Conservation (phyloP, 2,329 filamentous ascomycete genomes). For the Chrysoporthe cubensis region DNA sequence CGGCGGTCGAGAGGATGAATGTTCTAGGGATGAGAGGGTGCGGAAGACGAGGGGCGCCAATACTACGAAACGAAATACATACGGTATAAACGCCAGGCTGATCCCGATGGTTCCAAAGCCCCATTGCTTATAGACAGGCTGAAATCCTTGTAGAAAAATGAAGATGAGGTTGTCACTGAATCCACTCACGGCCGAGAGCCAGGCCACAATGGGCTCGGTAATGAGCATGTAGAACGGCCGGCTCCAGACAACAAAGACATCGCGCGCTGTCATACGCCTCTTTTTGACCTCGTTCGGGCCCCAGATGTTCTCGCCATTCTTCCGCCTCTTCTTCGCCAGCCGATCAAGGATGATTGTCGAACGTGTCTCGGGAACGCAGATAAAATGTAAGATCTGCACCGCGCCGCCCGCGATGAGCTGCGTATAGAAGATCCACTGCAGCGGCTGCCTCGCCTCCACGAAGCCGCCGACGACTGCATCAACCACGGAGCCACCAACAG, state of each 20-base stretch:
- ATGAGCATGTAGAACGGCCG: constrained; percentile 74
- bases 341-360: constrained; percentile 60
- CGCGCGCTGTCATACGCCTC: constrained; percentile 40
- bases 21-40: neutral
- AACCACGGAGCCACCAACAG: constrained; percentile 57
- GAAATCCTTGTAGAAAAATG: constrained; percentile 75
- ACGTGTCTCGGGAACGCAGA: constrained; percentile 60
- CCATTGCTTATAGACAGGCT: constrained; percentile 72
- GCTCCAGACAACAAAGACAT: constrained; percentile 54
- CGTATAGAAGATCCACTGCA: constrained; percentile 66
- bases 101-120: constrained; percentile 37
- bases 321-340: constrained; percentile 59
- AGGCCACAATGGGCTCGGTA: constrained; percentile 74
- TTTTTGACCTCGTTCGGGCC: constrained; percentile 49
- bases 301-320: constrained; percentile 48
- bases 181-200: constrained; percentile 70
- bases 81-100: constrained; percentile 31
- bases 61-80: neutral
- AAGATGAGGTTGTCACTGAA: constrained; percentile 79
- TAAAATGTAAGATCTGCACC: constrained; percentile 53
- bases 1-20: no score
- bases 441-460: constrained; percentile 2
- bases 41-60: neutral
- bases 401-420: constrained; percentile 60
- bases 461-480: constrained; percentile 53